Base-by-base conservation (phyloP, 1,284 basidiomycete genomes). In the Puccinia hordei region DNA sequence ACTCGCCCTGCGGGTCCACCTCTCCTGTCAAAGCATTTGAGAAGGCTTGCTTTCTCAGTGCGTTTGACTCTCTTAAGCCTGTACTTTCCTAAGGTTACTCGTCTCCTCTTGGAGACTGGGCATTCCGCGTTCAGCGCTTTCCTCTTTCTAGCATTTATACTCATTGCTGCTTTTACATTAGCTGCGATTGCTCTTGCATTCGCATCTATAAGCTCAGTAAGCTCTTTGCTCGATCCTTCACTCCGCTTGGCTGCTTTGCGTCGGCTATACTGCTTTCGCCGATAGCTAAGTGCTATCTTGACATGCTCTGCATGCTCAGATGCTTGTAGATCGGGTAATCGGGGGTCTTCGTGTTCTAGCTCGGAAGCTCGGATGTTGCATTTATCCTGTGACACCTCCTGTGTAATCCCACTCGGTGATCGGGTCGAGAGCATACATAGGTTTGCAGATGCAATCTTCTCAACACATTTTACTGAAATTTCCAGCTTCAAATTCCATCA, bases 1-100 rank as follows among this genome's bases (percentile, higher is more conserved):
- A 68, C 65, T 44, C 4, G 17, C 8, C 65, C 65, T 0, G 19
- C 3, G n/a, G 38, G 65, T 68, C 65, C 35, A 24, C 65, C 65
- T 49, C 38, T 12, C 19, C 65, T 68, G 22, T 46, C 22, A 46
- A 68, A 68, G 65, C 65, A 68, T 44, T 38, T 68, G 24, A 68
- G 65, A 27, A 68, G 5, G 24, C 65, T 68, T n/a, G 65, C 35
- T 68, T 68, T 68, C n/a, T 46, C 41, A 61, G 59, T 61, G 59
- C 30, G 12, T 35, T 35, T 61, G 13, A 33, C 59, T 4, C 12
- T 30, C 17, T 19, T 61, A 2, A 35, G 4, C 17, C 8, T 33
- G 59, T 61, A 61, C 59, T 61, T 61, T 35, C 59, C 59, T 4
- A 35, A 35, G 2, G 59, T 61, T 17, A 61, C 59, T 19, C 12